Percentiles rank a stretch among this genome's conserved stretches.
Evolutionary conservation across 495 filamentous ascomycete species (phyloP).

Genomic region (Tuber microsphaerosporum): DNA sequence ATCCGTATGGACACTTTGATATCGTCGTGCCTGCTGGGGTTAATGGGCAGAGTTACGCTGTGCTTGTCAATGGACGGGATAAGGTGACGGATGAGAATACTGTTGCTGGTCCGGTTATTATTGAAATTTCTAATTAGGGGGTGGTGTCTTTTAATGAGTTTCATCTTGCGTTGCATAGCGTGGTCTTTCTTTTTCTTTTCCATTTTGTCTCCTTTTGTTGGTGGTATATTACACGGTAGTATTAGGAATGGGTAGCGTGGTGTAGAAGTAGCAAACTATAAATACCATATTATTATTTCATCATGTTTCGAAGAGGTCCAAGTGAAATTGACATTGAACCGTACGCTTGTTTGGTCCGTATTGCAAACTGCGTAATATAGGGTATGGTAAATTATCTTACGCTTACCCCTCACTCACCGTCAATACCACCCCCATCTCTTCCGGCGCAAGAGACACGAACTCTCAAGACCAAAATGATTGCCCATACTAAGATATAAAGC

Average conservation of each 20-base stretch:
- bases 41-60: conserved; percentile 48
- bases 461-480: too few species aligned
- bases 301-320: not conserved
- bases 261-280: not conserved
- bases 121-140: conserved; percentile 43
- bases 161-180: not conserved
- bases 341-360: too few species aligned
- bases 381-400: too few species aligned
- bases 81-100: conserved; percentile 46
- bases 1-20: not conserved
- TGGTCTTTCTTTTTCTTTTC: not conserved
- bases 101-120: conserved; percentile 47
- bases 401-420: too few species aligned
- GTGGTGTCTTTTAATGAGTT: not conserved
- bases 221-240: not conserved
- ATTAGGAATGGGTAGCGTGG: not conserved
- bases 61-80: conserved; percentile 44
- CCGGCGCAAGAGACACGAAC: too few species aligned
- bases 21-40: conserved; percentile 45
- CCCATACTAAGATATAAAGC: too few species aligned
- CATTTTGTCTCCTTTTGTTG: not conserved
- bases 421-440: too few species aligned
- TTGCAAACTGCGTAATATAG: too few species aligned
- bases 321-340: not conserved
- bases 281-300: not conserved